Evolutionary conservation across 371 early-diverging fungal species (phyloP), one percentile per base, ranked within the genome.

Genomic region (Ordospora colligata): DNA sequence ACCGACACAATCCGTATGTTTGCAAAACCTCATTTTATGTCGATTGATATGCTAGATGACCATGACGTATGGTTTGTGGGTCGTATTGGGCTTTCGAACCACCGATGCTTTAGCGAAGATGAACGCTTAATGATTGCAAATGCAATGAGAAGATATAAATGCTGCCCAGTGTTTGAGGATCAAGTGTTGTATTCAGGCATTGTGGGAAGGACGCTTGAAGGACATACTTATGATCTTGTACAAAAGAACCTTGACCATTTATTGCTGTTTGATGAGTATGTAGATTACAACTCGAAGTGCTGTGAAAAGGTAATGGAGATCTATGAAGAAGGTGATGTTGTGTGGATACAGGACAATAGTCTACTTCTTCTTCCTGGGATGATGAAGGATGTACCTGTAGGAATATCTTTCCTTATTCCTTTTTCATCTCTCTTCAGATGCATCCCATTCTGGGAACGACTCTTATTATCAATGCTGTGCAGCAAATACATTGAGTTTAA

Each of bases 331-430:
- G 69, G 70, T 0, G 76, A 76, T 58, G 58, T 76, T 22, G 42
- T 76, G 25, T 45, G 53, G 23, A 54, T 76, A 37, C 51, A 71
- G 27, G 76, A 76, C 72, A n/a, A 19, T 45, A 19, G 27, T 0
- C 19, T 76, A 3, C 45, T 68, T 23, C 63, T 76, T 19, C 71
- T 76, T 37, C 74, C 74, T 6, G 51, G 23, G 12, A 68, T 69
- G 75, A 37, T 67, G 12, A 17, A 50, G 19, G 17, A n/a, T 9
- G 23, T 69, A 12, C 72, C 76, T 37, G 14, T 14, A n/a, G 58
- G 58, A 14, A 58, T 58, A 40, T 65, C 66, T 65, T 43, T 45
- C 21, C n/a, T 5, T 19, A n/a, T 12, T 10, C 66, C 66, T 0
- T 65, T 72, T 50, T 63, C 49, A 12, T 17, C 25, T 4, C 42